phyloP scores from a whole-genome alignment of 1,139 yeast species.

The Yamadazyma epiphylla region DNA sequence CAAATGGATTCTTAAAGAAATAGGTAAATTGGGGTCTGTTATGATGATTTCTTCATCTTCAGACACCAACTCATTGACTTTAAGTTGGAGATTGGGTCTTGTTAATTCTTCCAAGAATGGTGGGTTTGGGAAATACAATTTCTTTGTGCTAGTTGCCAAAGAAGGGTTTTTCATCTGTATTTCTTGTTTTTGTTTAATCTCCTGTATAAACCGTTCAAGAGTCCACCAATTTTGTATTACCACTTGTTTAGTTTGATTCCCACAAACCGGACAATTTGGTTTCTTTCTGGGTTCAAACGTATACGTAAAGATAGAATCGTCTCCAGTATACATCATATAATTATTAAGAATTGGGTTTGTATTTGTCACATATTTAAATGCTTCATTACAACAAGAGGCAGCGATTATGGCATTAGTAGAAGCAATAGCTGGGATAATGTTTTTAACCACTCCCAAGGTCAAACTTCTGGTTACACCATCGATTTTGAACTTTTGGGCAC shows the following conservation, averaged over 20 bases:
- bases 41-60: conserved; percentile 50
- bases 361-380: conserved; percentile 70
- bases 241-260: conserved; percentile 37
- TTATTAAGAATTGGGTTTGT: conserved; percentile 68
- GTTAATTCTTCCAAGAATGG: conserved; percentile 48
- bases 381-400: conserved; percentile 87
- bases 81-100: conserved; percentile 37
- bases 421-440: conserved; percentile 91
- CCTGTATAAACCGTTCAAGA: conserved; percentile 47
- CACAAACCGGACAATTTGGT: conserved; percentile 74
- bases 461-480: conserved; percentile 67
- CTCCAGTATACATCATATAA: conserved; percentile 85
- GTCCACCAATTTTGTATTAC: conserved; percentile 38
- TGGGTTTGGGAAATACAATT: conserved; percentile 52
- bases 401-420: conserved; percentile 93
- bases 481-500: conserved; percentile 68
- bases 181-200: conserved; percentile 26
- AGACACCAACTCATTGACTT: conserved; percentile 34
- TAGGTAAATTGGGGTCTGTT: conserved; percentile 56
- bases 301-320: conserved; percentile 70
- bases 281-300: conserved; percentile 62
- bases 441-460: conserved; percentile 86
- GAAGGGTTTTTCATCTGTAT: conserved; percentile 50
- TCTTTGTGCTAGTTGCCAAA: conserved; percentile 36
- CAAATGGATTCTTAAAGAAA: conserved; percentile 27